Conservation (phyloP, 225 moss, liverwort and hornwort genomes). For the Pseudisothecium myosuroides region DNA sequence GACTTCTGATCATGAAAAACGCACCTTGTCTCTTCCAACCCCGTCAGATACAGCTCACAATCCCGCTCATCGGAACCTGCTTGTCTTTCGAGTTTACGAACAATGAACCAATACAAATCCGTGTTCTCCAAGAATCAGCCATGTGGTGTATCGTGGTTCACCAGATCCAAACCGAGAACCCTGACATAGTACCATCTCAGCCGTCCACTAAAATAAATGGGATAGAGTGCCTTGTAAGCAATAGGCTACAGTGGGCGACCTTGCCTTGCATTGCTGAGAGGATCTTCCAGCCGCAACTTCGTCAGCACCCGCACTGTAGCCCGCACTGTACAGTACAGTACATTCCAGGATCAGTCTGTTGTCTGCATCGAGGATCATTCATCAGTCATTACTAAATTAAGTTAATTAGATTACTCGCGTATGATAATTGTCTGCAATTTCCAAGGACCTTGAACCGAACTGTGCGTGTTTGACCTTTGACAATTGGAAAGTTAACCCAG, state of each 20-base stretch:
- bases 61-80: not conserved
- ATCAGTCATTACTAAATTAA: not conserved
- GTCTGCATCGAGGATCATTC: not conserved
- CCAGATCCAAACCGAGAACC: no score
- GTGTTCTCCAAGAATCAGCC: no score
- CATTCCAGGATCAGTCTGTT: not conserved
- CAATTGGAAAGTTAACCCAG: not conserved
- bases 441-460: not conserved
- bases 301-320: not conserved
- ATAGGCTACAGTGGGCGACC: not conserved
- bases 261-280: not conserved
- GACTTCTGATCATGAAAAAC: no score
- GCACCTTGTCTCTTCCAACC: no score
- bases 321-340: not conserved
- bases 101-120: not conserved
- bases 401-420: no score
- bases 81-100: not conserved
- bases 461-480: not conserved
- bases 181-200: not conserved
- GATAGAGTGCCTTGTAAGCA: slow-evolving; percentile 5
- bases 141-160: not conserved
- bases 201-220: not conserved
- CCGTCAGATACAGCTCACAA: not conserved
- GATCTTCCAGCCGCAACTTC: not conserved
- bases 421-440: not conserved